phyloP scores from a whole-genome alignment of 352 stramenopile genomes.

The Phytophthora hybrid region DNA sequence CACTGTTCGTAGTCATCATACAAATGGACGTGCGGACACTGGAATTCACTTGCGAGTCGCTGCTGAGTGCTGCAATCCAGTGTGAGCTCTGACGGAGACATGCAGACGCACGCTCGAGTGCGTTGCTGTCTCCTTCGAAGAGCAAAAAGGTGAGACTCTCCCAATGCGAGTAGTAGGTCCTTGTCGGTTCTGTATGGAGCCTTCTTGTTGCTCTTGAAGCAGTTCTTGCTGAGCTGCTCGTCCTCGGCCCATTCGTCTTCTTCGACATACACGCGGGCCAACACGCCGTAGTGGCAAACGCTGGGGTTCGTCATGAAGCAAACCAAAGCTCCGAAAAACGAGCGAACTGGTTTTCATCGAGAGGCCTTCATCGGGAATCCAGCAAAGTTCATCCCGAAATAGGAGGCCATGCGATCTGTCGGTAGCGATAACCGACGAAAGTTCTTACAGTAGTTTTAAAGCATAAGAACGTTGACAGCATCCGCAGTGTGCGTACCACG shows the following conservation, averaged over 20 bases:
- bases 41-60: slow-evolving; percentile 39
- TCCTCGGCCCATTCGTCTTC: slow-evolving; percentile 34
- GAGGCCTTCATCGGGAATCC: neutral
- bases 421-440: neutral
- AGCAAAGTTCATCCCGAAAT: slow-evolving; percentile 23
- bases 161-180: slow-evolving; percentile 39
- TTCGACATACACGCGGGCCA: slow-evolving; percentile 37
- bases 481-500: no score
- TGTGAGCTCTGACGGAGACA: slow-evolving; percentile 32
- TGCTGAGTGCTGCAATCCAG: slow-evolving; percentile 36
- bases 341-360: neutral
- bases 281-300: slow-evolving; percentile 27
- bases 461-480: no score
- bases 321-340: neutral
- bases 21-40: slow-evolving; percentile 49
- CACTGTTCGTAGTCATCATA: slow-evolving; percentile 45
- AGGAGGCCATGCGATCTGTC: slow-evolving; percentile 4
- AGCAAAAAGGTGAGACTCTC: slow-evolving; percentile 28
- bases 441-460: no score
- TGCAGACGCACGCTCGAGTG: slow-evolving; percentile 32
- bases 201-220: slow-evolving; percentile 35
- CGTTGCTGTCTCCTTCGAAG: slow-evolving; percentile 32
- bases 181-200: slow-evolving; percentile 35
- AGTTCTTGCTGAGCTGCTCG: slow-evolving; percentile 30
- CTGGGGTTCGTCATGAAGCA: slow-evolving; percentile 23